Percentiles rank a stretch among this genome's conserved stretches.
Conservation (phyloP, 495 filamentous ascomycete species). For the Durotheca rogersii region DNA sequence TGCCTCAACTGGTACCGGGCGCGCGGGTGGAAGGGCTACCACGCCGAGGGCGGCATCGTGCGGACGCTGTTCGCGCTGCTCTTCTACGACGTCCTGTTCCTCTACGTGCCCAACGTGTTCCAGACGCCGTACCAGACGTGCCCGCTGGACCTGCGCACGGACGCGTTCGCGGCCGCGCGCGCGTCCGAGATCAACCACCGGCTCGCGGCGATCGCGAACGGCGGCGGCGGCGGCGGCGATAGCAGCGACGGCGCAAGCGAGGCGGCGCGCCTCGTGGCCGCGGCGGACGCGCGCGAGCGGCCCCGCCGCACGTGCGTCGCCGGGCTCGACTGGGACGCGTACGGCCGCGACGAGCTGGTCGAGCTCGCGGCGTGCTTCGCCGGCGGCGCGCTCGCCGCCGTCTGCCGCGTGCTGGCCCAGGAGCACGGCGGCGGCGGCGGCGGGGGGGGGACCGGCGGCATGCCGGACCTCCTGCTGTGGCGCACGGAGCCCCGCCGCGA, state of each 20-base stretch:
- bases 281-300: slow-evolving; percentile 63
- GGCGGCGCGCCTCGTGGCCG: slow-evolving; percentile 64
- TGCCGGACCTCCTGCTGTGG: slow-evolving; percentile 95
- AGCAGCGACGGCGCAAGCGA: no score
- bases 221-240: no score
- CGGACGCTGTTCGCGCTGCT: slow-evolving; percentile 89
- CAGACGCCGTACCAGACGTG: slow-evolving; percentile 93
- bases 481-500: slow-evolving; percentile 39
- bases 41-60: slow-evolving; percentile 86
- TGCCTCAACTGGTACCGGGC: slow-evolving; percentile 81
- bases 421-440: slow-evolving; percentile 86
- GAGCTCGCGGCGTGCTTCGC: slow-evolving; percentile 81
- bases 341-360: slow-evolving; percentile 72
- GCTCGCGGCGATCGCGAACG: slow-evolving; percentile 79
- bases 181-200: slow-evolving; percentile 87
- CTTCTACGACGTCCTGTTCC: slow-evolving; percentile 91
- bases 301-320: slow-evolving; percentile 78
- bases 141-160: slow-evolving; percentile 88
- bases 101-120: slow-evolving; percentile 94
- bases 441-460: slow-evolving; percentile 78
- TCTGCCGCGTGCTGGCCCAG: slow-evolving; percentile 93
- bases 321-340: slow-evolving; percentile 90
- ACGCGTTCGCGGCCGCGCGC: slow-evolving; percentile 85
- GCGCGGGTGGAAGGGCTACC: slow-evolving; percentile 91
- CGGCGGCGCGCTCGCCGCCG: slow-evolving; percentile 72